Evolutionary conservation across 768 basidiomycete genomes (phyloP).

Genomic region (Termitomyces heimii): DNA sequence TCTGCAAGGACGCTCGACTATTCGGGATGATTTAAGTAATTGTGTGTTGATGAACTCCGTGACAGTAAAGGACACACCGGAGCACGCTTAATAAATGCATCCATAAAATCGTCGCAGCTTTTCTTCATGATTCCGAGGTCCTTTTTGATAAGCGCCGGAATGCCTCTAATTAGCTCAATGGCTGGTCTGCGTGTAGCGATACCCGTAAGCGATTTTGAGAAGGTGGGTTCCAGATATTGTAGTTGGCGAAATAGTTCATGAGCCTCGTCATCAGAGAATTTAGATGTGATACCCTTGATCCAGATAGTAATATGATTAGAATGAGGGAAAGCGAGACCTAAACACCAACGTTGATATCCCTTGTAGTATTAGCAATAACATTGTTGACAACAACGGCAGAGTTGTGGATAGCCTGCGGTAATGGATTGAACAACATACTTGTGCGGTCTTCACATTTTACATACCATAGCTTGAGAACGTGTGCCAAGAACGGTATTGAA

Average conservation of each 20-base stretch:
- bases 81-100: background rate
- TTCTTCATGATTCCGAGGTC: constrained; percentile 18
- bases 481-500: background rate
- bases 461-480: background rate
- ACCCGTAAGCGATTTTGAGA: constrained; percentile 15
- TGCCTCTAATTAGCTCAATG: constrained; percentile 22
- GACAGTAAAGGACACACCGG: no score
- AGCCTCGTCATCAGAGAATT: constrained; percentile 21
- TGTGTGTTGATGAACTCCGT: background rate
- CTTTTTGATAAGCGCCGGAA: constrained; percentile 22
- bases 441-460: background rate
- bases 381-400: constrained; percentile 16
- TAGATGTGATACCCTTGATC: constrained; percentile 10
- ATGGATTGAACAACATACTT: background rate
- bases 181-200: constrained; percentile 21
- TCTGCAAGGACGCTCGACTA: background rate
- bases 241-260: constrained; percentile 17
- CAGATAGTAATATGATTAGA: background rate
- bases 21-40: background rate
- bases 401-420: constrained; percentile 25
- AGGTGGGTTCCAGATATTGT: constrained; percentile 19
- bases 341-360: constrained; percentile 20
- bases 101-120: background rate
- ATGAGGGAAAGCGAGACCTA: background rate
- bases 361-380: constrained; percentile 20